Evolutionary conservation across 1,284 basidiomycete species (phyloP).

Genomic region (Malassezia psittaci): DNA sequence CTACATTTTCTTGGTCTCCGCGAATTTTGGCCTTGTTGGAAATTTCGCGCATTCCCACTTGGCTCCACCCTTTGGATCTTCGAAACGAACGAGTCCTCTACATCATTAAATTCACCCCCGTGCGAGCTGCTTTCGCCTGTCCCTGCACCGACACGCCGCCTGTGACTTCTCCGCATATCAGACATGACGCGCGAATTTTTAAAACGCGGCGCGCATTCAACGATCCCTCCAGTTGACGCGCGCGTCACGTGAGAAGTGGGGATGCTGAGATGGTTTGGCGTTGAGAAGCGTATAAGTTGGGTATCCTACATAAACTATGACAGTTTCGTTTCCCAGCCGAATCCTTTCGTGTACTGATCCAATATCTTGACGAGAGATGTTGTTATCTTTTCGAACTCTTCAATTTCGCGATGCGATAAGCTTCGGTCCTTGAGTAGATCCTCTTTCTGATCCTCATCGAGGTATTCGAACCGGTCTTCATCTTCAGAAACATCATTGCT

Average conservation of each 20-base stretch:
- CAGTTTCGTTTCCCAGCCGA: background rate
- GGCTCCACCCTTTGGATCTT: background rate
- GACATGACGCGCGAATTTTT: conserved; percentile 3
- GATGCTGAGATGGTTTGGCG: background rate
- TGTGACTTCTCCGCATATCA: conserved; percentile 10
- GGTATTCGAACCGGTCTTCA: conserved; percentile 1
- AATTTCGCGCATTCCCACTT: background rate
- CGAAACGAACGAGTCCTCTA: background rate
- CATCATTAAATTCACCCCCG: background rate
- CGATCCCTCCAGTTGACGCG: background rate
- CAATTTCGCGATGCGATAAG: conserved; percentile 30
- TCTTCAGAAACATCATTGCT: conserved; percentile 11
- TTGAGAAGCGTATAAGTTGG: no score
- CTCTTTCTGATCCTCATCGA: background rate
- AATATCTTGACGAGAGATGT: conserved; percentile 33
- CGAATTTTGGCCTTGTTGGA: background rate
- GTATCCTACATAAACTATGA: no score
- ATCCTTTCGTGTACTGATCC: conserved; percentile 30
- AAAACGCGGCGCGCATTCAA: conserved; percentile 9
- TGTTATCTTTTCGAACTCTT: conserved; percentile 35
- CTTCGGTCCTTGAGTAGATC: conserved; percentile 21
- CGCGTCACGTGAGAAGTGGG: conserved; percentile 12
- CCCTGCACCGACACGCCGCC: background rate
- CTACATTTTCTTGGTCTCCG: background rate
- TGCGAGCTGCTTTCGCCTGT: background rate